These are phyloP conservation scores for Oidiodendron maius DNA, from an alignment of 495 filamentous ascomycete genomes.

Conservation along the genomic window DNA sequence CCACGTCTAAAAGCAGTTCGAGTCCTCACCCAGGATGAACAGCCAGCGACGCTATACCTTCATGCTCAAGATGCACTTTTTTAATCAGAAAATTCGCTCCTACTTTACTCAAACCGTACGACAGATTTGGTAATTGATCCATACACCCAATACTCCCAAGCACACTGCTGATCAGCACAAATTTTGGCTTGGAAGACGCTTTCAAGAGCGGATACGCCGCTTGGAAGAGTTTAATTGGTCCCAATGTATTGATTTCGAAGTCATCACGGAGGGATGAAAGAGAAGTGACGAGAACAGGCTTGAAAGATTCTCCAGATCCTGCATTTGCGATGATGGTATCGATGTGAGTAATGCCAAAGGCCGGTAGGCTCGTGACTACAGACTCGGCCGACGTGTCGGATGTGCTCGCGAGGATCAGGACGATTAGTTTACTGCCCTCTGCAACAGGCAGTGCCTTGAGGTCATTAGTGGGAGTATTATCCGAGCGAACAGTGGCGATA, in stretches of 20 bases:
- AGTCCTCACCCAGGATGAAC: slow-evolving; percentile 36
- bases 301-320: slow-evolving; percentile 10
- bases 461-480: background rate
- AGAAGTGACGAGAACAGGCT: background rate
- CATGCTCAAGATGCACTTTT: slow-evolving; percentile 35
- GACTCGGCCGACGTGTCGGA: background rate
- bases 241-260: slow-evolving; percentile 28
- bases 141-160: slow-evolving; percentile 27
- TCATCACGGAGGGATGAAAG: slow-evolving; percentile 12
- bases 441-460: slow-evolving; percentile 7
- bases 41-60: slow-evolving; percentile 25
- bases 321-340: slow-evolving; percentile 19
- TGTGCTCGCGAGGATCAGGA: background rate
- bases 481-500: slow-evolving; percentile 15
- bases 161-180: slow-evolving; percentile 26
- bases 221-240: slow-evolving; percentile 25
- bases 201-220: slow-evolving; percentile 24
- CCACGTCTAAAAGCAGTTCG: background rate
- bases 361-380: background rate
- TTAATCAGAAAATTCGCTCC: slow-evolving; percentile 34
- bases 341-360: slow-evolving; percentile 6
- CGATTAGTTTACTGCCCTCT: slow-evolving; percentile 8
- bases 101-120: slow-evolving; percentile 27
- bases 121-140: background rate
- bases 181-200: slow-evolving; percentile 13